A percentile compares a stretch with the other conserved stretches of the same genome.
phyloP scores from a whole-genome alignment of 192 early-diverging fungal species.

The Piromyces finnis region DNA sequence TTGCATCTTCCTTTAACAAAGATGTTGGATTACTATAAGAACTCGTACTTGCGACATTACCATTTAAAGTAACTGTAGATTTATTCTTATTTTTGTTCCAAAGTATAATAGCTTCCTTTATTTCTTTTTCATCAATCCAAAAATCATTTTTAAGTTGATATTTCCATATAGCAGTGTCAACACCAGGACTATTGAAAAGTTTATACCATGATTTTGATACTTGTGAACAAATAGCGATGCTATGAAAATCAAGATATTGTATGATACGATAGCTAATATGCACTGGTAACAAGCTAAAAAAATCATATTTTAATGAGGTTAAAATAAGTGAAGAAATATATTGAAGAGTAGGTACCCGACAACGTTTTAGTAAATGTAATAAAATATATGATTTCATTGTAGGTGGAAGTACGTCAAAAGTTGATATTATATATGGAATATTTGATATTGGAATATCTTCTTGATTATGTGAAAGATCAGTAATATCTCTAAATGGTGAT shows the following conservation, averaged over 20 bases:
- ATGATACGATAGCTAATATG: constrained; percentile 23
- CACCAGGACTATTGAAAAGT: not conserved
- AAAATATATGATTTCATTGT: constrained; percentile 72
- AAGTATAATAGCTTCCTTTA: not conserved
- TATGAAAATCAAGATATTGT: constrained; percentile 9
- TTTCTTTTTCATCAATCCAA: not conserved
- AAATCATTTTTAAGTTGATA: constrained; percentile 1
- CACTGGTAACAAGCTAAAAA: constrained; percentile 51
- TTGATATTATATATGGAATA: constrained; percentile 34
- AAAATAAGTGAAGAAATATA: constrained; percentile 79
- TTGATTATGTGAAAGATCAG: not conserved
- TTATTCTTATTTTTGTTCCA: not conserved
- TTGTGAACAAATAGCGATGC: not conserved
- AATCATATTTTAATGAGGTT: constrained; percentile 81
- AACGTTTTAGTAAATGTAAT: constrained; percentile 71
- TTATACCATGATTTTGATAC: not conserved
- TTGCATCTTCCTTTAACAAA: not conserved
- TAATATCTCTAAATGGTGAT: not conserved
- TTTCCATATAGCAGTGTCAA: constrained; percentile 16
- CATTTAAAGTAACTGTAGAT: not conserved
- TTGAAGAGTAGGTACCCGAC: constrained; percentile 63
- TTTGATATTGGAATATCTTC: constrained; percentile 6
- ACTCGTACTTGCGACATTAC: not conserved
- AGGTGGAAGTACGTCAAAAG: constrained; percentile 62
- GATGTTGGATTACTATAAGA: not conserved